These are phyloP conservation scores for Podospora bellae-mahoneyi DNA, from an alignment of 495 filamentous ascomycete species.

Conservation along the genomic window DNA sequence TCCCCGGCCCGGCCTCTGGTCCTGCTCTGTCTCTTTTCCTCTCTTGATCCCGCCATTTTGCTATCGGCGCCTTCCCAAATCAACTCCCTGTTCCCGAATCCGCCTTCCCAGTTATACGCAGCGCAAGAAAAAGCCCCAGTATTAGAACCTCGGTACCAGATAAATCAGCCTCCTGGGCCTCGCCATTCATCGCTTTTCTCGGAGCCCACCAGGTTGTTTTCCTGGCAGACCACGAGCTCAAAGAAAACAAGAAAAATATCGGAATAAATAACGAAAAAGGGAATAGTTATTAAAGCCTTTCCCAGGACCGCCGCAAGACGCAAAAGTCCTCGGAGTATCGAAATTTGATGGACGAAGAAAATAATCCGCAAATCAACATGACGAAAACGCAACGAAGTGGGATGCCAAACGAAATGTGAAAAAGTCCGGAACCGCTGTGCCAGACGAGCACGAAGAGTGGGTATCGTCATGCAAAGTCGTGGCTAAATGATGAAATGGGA, in stretches of 20 bases:
- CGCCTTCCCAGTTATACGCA: slow-evolving; percentile 19
- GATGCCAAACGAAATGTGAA: slow-evolving; percentile 16
- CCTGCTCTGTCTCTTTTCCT: slow-evolving; percentile 6
- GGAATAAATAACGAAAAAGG: slow-evolving; percentile 20
- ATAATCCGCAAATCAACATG: slow-evolving; percentile 20
- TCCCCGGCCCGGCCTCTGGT: neutral
- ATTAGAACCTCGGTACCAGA: slow-evolving; percentile 44
- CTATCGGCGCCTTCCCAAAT: slow-evolving; percentile 5
- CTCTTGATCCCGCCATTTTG: slow-evolving; percentile 1
- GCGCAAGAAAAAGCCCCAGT: slow-evolving; percentile 15
- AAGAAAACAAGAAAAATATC: slow-evolving; percentile 22
- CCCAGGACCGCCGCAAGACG: slow-evolving; percentile 15
- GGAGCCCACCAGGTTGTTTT: slow-evolving; percentile 27
- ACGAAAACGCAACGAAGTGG: slow-evolving; percentile 19
- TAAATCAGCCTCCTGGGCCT: slow-evolving; percentile 45
- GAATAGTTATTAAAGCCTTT: slow-evolving; percentile 35
- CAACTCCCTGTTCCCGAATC: slow-evolving; percentile 15
- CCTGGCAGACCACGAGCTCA: neutral
- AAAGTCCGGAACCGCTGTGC: slow-evolving; percentile 46
- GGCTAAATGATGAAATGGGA: slow-evolving; percentile 46
- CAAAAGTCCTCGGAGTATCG: slow-evolving; percentile 19
- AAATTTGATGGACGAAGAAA: slow-evolving; percentile 8
- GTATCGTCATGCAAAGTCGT: slow-evolving; percentile 54
- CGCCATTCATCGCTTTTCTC: slow-evolving; percentile 40
- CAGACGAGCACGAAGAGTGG: slow-evolving; percentile 47